These are phyloP conservation scores for Hortiboletus campestris DNA, from an alignment of 768 basidiomycete species.

Conservation along the genomic window DNA sequence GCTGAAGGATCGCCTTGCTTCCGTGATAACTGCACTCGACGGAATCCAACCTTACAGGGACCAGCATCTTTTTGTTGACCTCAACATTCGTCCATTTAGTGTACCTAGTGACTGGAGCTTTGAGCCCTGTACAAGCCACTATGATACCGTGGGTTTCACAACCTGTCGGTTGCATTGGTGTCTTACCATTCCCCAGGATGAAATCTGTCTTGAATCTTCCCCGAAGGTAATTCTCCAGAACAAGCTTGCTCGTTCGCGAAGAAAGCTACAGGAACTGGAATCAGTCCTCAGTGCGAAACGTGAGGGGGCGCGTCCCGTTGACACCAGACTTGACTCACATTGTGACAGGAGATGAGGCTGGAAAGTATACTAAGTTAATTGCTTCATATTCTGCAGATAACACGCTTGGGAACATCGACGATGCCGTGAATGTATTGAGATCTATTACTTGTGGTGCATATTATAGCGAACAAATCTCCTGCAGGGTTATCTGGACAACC, in stretches of 20 bases:
- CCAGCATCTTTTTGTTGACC: slow-evolving; percentile 67
- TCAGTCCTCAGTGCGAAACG: slow-evolving; percentile 60
- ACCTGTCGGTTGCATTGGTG: neutral
- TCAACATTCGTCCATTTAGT: slow-evolving; percentile 66
- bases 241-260: slow-evolving; percentile 57
- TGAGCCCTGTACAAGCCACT: slow-evolving; percentile 70
- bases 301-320: slow-evolving; percentile 33
- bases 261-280: slow-evolving; percentile 62
- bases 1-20: slow-evolving; percentile 49
- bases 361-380: slow-evolving; percentile 48
- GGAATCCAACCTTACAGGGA: slow-evolving; percentile 58
- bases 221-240: slow-evolving; percentile 84
- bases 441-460: neutral
- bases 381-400: slow-evolving; percentile 45
- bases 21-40: slow-evolving; percentile 47
- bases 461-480: slow-evolving; percentile 4
- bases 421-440: slow-evolving; percentile 20
- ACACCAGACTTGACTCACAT: slow-evolving; percentile 6
- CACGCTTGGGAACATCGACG: slow-evolving; percentile 54
- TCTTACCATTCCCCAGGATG: slow-evolving; percentile 19
- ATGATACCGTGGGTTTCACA: slow-evolving; percentile 63
- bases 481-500: slow-evolving; percentile 62
- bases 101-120: slow-evolving; percentile 68
- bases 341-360: slow-evolving; percentile 50
- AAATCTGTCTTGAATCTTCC: slow-evolving; percentile 61